Evolutionary conservation across 331 rosid genomes (phyloP).

Genomic region (Cydonia oblonga): DNA sequence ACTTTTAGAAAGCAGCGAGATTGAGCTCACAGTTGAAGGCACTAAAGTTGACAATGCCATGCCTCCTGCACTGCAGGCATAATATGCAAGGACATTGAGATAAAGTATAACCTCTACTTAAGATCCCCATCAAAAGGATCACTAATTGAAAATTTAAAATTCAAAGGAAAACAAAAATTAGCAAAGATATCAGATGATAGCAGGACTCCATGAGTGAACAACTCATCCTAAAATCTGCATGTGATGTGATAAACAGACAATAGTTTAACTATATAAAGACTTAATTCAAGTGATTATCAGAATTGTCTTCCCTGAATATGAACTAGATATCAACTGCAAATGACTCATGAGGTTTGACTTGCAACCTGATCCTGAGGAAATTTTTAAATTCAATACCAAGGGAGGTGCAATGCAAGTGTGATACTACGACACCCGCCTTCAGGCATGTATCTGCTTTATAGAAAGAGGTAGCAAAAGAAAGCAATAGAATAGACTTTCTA

Average conservation of each 20-base stretch:
- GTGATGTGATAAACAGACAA: background rate
- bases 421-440: background rate
- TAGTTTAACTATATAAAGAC: background rate
- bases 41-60: constrained; percentile 94
- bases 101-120: background rate
- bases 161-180: background rate
- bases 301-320: background rate
- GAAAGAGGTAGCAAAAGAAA: background rate
- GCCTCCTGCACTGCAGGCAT: constrained; percentile 95
- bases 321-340: background rate
- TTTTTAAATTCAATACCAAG: background rate
- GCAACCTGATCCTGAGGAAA: background rate
- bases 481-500: background rate
- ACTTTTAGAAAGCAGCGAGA: constrained; percentile 77
- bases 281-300: background rate
- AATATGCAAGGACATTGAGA: constrained; percentile 6
- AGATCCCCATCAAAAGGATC: background rate
- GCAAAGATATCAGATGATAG: background rate
- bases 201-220: background rate
- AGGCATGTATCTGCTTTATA: background rate
- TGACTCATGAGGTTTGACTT: background rate
- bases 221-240: background rate
- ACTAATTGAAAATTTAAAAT: background rate
- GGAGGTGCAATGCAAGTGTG: background rate
- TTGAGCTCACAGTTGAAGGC: constrained; percentile 85